Evolutionary conservation across 1,284 basidiomycete species (phyloP).

Genomic region (Ustilago crameri): DNA sequence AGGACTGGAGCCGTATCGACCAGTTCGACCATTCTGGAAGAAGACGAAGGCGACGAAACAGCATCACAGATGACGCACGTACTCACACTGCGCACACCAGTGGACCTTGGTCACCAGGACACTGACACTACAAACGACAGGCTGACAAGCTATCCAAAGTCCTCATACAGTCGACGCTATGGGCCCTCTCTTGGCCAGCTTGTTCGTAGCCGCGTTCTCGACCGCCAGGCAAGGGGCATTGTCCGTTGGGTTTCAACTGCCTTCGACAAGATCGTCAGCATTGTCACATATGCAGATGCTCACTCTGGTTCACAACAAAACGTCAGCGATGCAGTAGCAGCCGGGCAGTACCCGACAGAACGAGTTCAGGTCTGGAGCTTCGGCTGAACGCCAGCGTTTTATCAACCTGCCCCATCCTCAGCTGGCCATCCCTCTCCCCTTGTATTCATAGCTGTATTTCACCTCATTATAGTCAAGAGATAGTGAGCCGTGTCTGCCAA

Average conservation of each 20-base stretch:
- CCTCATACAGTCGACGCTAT: background rate
- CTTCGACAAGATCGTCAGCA: constrained; percentile 55
- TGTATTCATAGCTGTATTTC: background rate
- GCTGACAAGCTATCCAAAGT: background rate
- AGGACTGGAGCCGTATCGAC: constrained; percentile 8
- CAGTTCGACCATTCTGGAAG: constrained; percentile 12
- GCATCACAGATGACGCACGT: constrained; percentile 31
- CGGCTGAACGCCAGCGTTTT: constrained; percentile 2
- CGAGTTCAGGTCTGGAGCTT: constrained; percentile 57
- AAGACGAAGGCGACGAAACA: constrained; percentile 21
- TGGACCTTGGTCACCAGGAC: background rate
- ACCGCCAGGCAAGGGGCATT: constrained; percentile 15
- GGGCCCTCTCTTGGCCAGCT: constrained; percentile 23
- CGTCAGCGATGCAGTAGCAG: background rate
- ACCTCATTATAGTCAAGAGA: too few species aligned
- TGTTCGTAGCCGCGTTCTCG: constrained; percentile 19
- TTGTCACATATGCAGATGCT: constrained; percentile 18
- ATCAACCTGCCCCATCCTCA: too few species aligned
- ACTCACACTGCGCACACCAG: constrained; percentile 27
- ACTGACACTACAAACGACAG: background rate
- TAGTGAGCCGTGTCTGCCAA: too few species aligned
- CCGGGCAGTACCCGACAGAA: constrained; percentile 11
- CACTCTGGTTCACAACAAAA: background rate
- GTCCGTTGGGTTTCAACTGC: constrained; percentile 44
- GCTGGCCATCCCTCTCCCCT: too few species aligned